These are phyloP conservation scores for Eimeria maxima DNA, from an alignment of 169 alveolate genomes.

Conservation along the genomic window DNA sequence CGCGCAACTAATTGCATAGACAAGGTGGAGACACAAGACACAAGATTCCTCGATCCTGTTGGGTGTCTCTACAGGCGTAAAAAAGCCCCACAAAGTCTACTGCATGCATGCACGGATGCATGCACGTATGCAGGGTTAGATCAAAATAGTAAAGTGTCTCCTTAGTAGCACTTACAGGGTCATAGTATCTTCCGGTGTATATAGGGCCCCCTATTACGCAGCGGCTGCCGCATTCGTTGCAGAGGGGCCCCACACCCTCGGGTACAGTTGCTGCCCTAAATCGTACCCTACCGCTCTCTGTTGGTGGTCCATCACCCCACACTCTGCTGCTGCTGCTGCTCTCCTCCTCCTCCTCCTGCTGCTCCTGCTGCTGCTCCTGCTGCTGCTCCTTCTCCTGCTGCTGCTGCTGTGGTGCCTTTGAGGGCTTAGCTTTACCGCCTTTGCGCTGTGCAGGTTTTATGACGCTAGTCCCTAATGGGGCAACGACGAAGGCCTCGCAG, in stretches of 20 bases:
- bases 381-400: slow-evolving; percentile 28
- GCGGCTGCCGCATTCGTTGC: slow-evolving; percentile 82
- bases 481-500: slow-evolving; percentile 40
- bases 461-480: neutral
- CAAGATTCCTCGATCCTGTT: too few relatives aligned
- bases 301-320: slow-evolving; percentile 12
- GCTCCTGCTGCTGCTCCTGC: neutral
- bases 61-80: too few relatives aligned
- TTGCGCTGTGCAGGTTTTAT: neutral
- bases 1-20: neutral
- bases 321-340: neutral
- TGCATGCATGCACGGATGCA: too few relatives aligned
- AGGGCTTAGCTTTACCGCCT: neutral
- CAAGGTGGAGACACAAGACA: neutral
- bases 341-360: neutral
- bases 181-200: slow-evolving; percentile 88
- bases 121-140: too few relatives aligned
- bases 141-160: too few relatives aligned
- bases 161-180: slow-evolving; percentile 79
- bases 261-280: slow-evolving; percentile 71
- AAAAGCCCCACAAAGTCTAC: too few relatives aligned
- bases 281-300: neutral
- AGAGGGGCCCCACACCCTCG: slow-evolving; percentile 52
- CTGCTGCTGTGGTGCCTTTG: neutral
- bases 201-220: slow-evolving; percentile 88